Conservation (phyloP, 139 green algal species). For the Picochlorum sp. region DNA sequence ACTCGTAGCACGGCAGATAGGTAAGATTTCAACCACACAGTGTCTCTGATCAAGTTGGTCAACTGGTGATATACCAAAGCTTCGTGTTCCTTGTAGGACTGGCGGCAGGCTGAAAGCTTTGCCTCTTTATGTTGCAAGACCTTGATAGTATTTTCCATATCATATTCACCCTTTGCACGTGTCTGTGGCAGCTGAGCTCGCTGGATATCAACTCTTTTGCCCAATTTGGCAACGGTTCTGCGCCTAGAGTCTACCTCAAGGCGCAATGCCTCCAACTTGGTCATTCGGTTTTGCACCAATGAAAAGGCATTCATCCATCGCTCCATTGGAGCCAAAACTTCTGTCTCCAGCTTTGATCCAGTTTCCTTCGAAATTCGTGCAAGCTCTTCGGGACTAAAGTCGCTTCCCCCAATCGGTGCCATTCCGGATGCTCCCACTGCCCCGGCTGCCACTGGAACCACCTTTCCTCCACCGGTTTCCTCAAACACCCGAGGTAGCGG, state of each 20-base stretch:
- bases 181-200: constrained; percentile 32
- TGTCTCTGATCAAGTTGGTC: constrained; percentile 72
- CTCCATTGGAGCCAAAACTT: constrained; percentile 69
- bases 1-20: constrained; percentile 53
- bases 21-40: constrained; percentile 68
- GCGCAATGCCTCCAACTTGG: constrained; percentile 56
- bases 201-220: constrained; percentile 37
- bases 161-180: constrained; percentile 42
- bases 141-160: constrained; percentile 58
- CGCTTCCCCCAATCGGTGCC: constrained; percentile 44
- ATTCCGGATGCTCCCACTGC: constrained; percentile 6
- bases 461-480: constrained; percentile 49
- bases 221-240: constrained; percentile 59
- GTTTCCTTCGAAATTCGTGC: constrained; percentile 44
- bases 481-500: constrained; percentile 70
- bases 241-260: constrained; percentile 76
- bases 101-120: constrained; percentile 56
- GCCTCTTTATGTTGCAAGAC: constrained; percentile 64
- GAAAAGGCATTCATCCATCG: constrained; percentile 63
- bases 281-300: constrained; percentile 57
- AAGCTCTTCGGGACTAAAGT: constrained; percentile 57
- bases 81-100: constrained; percentile 70
- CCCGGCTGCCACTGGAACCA: constrained; percentile 35
- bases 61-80: constrained; percentile 70
- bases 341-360: constrained; percentile 51